Evolutionary conservation across 805 yeast genomes (phyloP), one percentile per base, ranked within the genome.

Genomic region (Schizosaccharomyces octosporus): DNA sequence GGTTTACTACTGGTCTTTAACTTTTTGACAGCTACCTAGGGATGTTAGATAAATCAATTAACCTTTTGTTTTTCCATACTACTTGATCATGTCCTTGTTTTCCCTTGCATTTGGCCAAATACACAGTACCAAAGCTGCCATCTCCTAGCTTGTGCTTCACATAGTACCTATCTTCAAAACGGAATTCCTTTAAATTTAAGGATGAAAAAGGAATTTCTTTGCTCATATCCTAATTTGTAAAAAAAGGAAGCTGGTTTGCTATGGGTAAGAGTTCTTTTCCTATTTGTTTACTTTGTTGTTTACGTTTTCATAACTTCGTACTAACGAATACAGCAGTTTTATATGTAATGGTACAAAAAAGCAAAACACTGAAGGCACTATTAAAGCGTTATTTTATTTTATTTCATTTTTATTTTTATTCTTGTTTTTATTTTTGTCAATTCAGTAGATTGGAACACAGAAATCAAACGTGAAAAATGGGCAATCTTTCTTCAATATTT

Each of bases 41-140:
- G 27, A 2, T 45, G 51, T 45, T 45, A 45, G 51, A 9, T 15
- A 19, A 11, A 45, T n/a, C 21, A 45, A 24, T 45, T 45, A 9
- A 17, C 21, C 3, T 9, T 43, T 19, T 45, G n/a, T 45, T 21
- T 45, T 45, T 3, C 4, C 51, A 19, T 45, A 45, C 51, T 45
- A 7, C 17, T 45, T 45, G 27, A 9, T 17, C 21, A 17, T 19
- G 51, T 3, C 51, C 51, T 1, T 45, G 21, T 13, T 45, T 45
- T 57, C 9, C 32, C 21, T 62, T 60, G 17, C 55, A 59, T 43
- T 61, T 66, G 24, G 70, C 72, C 11, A 61, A 57, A 27, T 61
- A 19, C 19, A 70, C 73, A 9, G 66, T 66, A 32, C 73, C 73
- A 61, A 71, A 71, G 36, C 66, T 61, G 58, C 72, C 72, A 41